A percentile compares a stretch with the other conserved stretches of the same genome.
These are phyloP conservation scores for Flaveria trinervia DNA, from an alignment of 129 eudicot genomes.

Conservation along the genomic window DNA sequence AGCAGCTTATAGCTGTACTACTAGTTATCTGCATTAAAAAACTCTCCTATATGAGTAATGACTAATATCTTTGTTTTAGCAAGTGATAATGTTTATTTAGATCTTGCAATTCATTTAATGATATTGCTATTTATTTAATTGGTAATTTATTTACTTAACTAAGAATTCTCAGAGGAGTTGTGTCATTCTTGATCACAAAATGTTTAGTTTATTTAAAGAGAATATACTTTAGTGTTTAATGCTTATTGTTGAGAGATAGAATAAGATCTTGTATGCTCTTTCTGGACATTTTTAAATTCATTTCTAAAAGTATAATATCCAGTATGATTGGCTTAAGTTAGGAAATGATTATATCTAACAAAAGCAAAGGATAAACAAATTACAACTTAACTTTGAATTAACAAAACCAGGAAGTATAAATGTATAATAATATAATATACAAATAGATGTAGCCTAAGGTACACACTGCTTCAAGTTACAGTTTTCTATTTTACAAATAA, in stretches of 20 bases:
- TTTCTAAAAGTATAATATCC: background rate
- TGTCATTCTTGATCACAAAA: background rate
- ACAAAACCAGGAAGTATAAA: too few species aligned
- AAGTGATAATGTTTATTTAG: conserved; percentile 10
- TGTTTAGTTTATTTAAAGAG: background rate
- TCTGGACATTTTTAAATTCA: background rate
- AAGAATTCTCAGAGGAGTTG: background rate
- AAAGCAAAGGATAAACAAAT: background rate
- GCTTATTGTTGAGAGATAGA: conserved; percentile 2
- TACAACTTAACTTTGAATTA: background rate
- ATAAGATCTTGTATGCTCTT: conserved; percentile 3
- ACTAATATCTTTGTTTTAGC: background rate
- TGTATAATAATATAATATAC: background rate
- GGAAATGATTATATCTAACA: conserved; percentile 2
- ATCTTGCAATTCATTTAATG: conserved; percentile 7
- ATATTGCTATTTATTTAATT: background rate
- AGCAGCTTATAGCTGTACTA: background rate
- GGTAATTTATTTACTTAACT: conserved; percentile 3
- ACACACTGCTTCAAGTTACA: background rate
- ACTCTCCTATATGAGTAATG: conserved; percentile 2
- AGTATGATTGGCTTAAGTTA: conserved; percentile 11
- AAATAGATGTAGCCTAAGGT: background rate
- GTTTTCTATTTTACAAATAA: background rate
- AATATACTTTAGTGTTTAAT: background rate
- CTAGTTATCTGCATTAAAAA: background rate